Base-by-base conservation (phyloP, 495 filamentous ascomycete species). In the Aspergillus taichungensis region DNA sequence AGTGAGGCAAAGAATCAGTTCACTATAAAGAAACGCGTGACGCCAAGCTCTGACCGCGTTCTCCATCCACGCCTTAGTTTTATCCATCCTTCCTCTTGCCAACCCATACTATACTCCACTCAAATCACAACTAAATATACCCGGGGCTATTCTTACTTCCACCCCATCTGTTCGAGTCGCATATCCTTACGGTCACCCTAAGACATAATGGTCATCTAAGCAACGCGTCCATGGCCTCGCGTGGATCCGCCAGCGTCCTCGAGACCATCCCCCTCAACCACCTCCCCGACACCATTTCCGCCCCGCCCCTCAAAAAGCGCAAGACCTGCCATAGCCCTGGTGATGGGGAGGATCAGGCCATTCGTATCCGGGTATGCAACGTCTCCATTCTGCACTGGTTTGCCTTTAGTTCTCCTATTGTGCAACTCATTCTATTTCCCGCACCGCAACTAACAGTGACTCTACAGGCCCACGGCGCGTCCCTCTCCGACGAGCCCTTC, bases 381-480 rank as follows among this genome's bases (percentile, higher is more conserved):
- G 18, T 24, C 4, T 4, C 50, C 0, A 1, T 32, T 11, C 2
- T 14, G 28, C 41, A n/a, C 34, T 41, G 27, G 27, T 24, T 40
- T 47, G 55, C 47, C 37, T 43, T 30, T 51, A 10, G 18, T 24
- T 24, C 18, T 4, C 18, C 4, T 24, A 24, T 2, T 24, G 18
- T 24, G 18, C 18, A 24, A 24, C 14, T 37, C 13, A 34, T 13
- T 9, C n/a, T n/a, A n/a, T 24, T 7, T 13, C 11, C 13, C 32
- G 29, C 18, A 1, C 14, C 12, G 6, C 34, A 9, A 40, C 45
- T 52, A n/a, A 43, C 38, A 8, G 28, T 37, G 13, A 44, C 14
- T 24, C 11, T 51, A 24, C 37, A 84, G 83, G 73, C 79, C 34
- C 74, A 81, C 49, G 75, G 78, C 18, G 68, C 74, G 12, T 76